A percentile compares a stretch with the other conserved stretches of the same genome.
phyloP scores from a whole-genome alignment of 805 yeast genomes.

The Candida peoriensis region DNA sequence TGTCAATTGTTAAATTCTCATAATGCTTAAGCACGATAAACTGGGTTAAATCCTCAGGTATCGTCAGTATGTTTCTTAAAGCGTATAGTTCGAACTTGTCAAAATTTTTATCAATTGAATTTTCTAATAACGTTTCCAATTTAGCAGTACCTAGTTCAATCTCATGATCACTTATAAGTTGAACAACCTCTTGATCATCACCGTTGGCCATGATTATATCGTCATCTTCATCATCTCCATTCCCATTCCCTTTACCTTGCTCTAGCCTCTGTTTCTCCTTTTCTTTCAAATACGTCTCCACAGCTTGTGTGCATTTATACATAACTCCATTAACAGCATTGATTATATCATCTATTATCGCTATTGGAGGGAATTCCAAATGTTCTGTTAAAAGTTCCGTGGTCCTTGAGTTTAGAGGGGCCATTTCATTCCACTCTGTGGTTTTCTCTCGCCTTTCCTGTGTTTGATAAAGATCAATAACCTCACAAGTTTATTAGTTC shows the following conservation, averaged over 20 bases:
- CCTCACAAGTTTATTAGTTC: too few species aligned
- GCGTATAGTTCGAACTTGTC: conserved; percentile 84
- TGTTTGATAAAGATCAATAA: too few species aligned
- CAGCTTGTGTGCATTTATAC: conserved; percentile 75
- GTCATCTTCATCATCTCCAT: conserved; percentile 20
- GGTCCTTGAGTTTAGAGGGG: conserved; percentile 15
- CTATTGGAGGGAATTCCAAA: conserved; percentile 76
- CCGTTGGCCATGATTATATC: conserved; percentile 5
- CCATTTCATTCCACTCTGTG: too few species aligned
- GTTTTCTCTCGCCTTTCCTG: too few species aligned
- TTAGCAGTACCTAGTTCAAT: conserved; percentile 76
- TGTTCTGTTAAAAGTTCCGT: conserved; percentile 74
- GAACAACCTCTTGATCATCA: not conserved
- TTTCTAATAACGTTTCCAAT: conserved; percentile 70
- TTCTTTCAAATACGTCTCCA: conserved; percentile 57
- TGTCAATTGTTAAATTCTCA: conserved; percentile 35
- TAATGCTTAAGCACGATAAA: conserved; percentile 69
- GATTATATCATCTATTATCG: conserved; percentile 80
- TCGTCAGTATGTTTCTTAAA: conserved; percentile 64
- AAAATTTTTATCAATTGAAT: conserved; percentile 72
- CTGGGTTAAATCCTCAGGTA: conserved; percentile 50
- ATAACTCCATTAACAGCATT: conserved; percentile 81
- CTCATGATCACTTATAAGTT: conserved; percentile 22
- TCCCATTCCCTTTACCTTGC: not conserved
- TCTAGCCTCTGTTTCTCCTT: conserved; percentile 10